Evolutionary conservation across 345 rosid genomes (phyloP).

Genomic region (Xanthoceras sorbifolium): DNA sequence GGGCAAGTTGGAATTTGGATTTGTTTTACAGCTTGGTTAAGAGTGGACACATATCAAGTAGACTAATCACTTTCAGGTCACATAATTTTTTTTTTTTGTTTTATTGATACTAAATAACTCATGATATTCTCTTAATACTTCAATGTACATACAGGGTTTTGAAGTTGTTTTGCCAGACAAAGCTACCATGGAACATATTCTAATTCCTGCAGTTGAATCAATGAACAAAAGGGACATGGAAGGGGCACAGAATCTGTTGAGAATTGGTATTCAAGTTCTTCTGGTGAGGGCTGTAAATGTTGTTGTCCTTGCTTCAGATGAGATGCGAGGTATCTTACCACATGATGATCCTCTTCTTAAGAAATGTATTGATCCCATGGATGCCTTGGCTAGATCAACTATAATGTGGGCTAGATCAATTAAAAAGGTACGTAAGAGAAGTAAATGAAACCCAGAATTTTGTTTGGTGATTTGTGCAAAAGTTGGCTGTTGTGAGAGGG

Average conservation of each 20-base stretch:
- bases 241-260: conserved; percentile 62
- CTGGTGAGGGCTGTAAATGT: conserved; percentile 60
- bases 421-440: conserved; percentile 18
- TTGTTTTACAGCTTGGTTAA: no score
- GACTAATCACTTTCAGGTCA: no score
- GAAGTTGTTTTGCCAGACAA: conserved; percentile 71
- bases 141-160: conserved; percentile 55
- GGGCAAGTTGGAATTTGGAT: no score
- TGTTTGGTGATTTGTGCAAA: not conserved
- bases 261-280: conserved; percentile 61
- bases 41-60: no score
- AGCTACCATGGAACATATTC: conserved; percentile 53
- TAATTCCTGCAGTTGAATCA: conserved; percentile 54
- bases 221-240: conserved; percentile 51
- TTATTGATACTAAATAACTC: no score
- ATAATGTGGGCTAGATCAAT: conserved; percentile 50
- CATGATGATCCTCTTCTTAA: conserved; percentile 58
- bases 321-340: conserved; percentile 52
- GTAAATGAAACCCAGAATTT: conserved; percentile 10
- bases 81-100: no score
- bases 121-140: not conserved
- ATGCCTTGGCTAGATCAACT: conserved; percentile 60
- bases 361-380: conserved; percentile 66
- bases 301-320: conserved; percentile 66
- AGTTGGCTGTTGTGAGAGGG: not conserved